These are phyloP conservation scores for Trypanosoma brucei DNA, from an alignment of 208 protist genomes.

Conservation along the genomic window DNA sequence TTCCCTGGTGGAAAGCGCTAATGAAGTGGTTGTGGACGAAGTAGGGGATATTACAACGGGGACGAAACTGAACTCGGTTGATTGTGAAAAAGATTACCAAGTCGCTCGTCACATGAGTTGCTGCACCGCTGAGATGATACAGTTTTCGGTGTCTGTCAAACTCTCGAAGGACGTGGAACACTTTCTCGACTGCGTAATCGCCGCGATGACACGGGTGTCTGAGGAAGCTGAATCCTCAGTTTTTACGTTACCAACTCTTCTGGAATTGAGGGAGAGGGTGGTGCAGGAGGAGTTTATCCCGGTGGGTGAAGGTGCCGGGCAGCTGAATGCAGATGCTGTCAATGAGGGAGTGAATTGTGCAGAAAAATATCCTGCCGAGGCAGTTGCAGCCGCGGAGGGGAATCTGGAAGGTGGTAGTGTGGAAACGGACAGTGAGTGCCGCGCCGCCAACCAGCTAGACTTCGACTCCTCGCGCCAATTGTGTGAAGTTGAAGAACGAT, in stretches of 20 bases:
- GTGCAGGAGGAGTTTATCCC: conserved; percentile 77
- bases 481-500: conserved; percentile 16
- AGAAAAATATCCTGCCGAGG: neutral
- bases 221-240: conserved; percentile 29
- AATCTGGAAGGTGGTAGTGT: too few species aligned
- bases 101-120: conserved; percentile 62
- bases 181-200: conserved; percentile 45
- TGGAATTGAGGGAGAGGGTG: conserved; percentile 41
- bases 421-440: too few species aligned
- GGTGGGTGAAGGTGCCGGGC: neutral
- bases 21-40: conserved; percentile 16
- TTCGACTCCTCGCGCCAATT: neutral
- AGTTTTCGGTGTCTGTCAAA: conserved; percentile 49
- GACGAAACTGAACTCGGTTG: neutral
- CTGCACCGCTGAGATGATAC: conserved; percentile 60
- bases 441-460: neutral
- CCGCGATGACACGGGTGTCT: conserved; percentile 41
- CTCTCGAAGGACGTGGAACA: conserved; percentile 38
- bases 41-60: conserved; percentile 1
- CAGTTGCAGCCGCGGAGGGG: neutral
- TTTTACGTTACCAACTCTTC: conserved; percentile 33
- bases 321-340: neutral
- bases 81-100: conserved; percentile 6
- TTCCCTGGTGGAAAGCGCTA: conserved; percentile 15
- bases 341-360: neutral